Conservation (phyloP, 2,329 filamentous ascomycete species). For the Ceratocystiopsis brevicomis region DNA sequence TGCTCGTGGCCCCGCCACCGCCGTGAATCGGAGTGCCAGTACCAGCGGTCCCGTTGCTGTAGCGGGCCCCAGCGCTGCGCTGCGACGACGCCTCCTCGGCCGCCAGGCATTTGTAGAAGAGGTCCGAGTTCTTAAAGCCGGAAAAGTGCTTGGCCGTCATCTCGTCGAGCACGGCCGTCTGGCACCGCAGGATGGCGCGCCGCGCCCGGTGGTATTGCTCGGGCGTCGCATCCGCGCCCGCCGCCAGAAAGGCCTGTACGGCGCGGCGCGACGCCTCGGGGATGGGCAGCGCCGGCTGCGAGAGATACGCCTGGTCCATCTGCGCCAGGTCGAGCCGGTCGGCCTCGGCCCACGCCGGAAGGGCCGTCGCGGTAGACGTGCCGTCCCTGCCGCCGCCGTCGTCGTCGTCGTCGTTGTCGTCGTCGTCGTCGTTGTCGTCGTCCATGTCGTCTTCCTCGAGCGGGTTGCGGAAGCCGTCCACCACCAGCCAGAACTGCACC, state of each 20-base stretch:
- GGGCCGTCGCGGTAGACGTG: conserved; percentile 2
- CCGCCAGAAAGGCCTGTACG: conserved; percentile 60
- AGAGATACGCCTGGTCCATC: conserved; percentile 79
- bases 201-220: conserved; percentile 70
- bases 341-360: conserved; percentile 59
- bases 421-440: conserved; percentile 48
- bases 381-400: conserved; percentile 29
- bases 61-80: conserved; percentile 8
- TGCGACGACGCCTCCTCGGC: conserved; percentile 51
- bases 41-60: neutral
- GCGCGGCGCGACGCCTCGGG: conserved; percentile 46
- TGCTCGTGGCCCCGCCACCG: neutral
- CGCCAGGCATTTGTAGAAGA: conserved; percentile 91
- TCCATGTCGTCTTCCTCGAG: conserved; percentile 73
- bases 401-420: conserved; percentile 49
- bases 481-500: conserved; percentile 96
- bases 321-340: conserved; percentile 78
- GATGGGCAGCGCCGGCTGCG: conserved; percentile 63
- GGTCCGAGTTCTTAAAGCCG: conserved; percentile 75
- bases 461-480: conserved; percentile 88
- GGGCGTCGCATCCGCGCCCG: conserved; percentile 56
- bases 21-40: neutral
- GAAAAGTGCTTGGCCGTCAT: conserved; percentile 69
- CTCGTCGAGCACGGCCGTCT: conserved; percentile 66
- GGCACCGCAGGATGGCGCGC: conserved; percentile 60